These are phyloP conservation scores for Aureobasidium sp. DNA, from an alignment of 2,329 filamentous ascomycete genomes.

Conservation along the genomic window DNA sequence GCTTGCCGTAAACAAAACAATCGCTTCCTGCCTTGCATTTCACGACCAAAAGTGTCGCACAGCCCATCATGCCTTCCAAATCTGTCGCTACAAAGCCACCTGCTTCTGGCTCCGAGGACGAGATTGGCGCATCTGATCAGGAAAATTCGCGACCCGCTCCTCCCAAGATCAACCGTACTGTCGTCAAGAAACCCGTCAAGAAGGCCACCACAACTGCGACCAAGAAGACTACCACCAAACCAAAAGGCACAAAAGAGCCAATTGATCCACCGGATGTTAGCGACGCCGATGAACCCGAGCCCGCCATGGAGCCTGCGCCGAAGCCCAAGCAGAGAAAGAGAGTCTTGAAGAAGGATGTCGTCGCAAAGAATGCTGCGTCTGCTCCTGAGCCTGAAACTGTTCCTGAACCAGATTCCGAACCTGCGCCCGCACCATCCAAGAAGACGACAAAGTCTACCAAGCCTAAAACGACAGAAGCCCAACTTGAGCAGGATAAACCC, in stretches of 20 bases:
- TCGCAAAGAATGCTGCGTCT: slow-evolving; percentile 16
- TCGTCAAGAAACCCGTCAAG: slow-evolving; percentile 25
- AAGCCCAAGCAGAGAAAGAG: slow-evolving; percentile 21
- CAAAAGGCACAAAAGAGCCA: slow-evolving; percentile 33
- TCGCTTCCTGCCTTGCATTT: background rate
- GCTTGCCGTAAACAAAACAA: slow-evolving; percentile 12
- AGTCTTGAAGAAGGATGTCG: slow-evolving; percentile 17
- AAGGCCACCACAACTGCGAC: slow-evolving; percentile 25
- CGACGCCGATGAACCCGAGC: slow-evolving; percentile 34
- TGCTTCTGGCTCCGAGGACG: slow-evolving; percentile 10
- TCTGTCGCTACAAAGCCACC: slow-evolving; percentile 12
- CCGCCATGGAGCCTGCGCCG: slow-evolving; percentile 28
- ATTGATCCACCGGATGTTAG: slow-evolving; percentile 32
- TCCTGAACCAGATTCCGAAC: background rate
- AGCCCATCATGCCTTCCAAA: slow-evolving; percentile 5
- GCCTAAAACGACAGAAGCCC: slow-evolving; percentile 20
- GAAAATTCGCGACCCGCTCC: background rate
- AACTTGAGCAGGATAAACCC: slow-evolving; percentile 12
- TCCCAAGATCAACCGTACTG: slow-evolving; percentile 18
- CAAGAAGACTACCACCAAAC: slow-evolving; percentile 31
- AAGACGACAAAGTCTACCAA: slow-evolving; percentile 23
- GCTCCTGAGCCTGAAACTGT: background rate
- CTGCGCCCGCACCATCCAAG: background rate
- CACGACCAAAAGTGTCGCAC: background rate
- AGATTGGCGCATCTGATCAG: slow-evolving; percentile 9